Percentiles rank a stretch among this genome's conserved stretches.
Conservation (phyloP, 1,284 basidiomycete species). For the Porodaedalea pini region DNA sequence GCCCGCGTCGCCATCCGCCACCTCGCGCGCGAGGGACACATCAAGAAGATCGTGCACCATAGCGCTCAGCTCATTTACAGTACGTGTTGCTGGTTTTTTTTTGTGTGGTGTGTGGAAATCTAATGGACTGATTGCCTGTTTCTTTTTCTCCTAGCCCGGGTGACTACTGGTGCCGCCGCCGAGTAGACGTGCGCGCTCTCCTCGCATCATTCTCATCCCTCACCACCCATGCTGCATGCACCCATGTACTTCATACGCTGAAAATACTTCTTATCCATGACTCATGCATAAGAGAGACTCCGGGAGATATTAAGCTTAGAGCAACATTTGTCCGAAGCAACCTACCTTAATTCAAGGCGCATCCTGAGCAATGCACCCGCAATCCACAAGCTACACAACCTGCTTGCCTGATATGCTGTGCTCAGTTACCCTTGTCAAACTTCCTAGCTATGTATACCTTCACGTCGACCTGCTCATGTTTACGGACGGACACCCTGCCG, state of each 20-base stretch:
- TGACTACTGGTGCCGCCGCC: conserved; percentile 9
- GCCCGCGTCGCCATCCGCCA: conserved; percentile 92
- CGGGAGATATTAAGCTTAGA: no score
- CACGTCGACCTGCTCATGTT: no score
- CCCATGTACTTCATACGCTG: conserved; percentile 11
- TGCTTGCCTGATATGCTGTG: no score
- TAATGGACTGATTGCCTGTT: neutral
- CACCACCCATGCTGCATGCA: conserved; percentile 2
- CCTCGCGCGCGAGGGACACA: conserved; percentile 92
- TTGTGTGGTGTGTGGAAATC: neutral
- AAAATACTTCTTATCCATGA: conserved; percentile 5
- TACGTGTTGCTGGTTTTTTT: conserved; percentile 39
- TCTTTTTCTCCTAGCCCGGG: conserved; percentile 9
- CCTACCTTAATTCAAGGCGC: no score
- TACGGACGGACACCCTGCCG: no score
- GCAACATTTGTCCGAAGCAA: no score
- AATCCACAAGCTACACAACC: no score
- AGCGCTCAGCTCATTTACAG: conserved; percentile 93
- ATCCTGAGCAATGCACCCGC: no score
- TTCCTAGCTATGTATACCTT: no score
- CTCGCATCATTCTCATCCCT: conserved; percentile 5
- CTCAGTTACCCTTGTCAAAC: no score
- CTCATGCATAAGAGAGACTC: neutral
- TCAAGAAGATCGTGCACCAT: conserved; percentile 98
- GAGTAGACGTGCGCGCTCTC: neutral